These are phyloP conservation scores for Rhodotorula sp. DNA, from an alignment of 1,284 basidiomycete species.

Conservation along the genomic window DNA sequence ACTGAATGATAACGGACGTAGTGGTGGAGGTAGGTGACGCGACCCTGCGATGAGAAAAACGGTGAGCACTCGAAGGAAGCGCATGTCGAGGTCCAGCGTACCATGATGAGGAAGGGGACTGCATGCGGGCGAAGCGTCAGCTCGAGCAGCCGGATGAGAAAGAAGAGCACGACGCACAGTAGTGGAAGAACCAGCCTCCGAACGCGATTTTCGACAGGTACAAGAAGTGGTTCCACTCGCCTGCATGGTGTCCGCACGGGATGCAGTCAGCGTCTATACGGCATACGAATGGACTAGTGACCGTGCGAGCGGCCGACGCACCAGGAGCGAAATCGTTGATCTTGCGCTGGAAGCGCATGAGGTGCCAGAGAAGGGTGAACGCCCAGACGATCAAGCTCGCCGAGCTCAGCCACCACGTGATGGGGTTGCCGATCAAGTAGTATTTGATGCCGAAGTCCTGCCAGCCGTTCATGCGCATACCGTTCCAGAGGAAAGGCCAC, in stretches of 20 bases:
- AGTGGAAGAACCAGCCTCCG: conserved; percentile 91
- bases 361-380: conserved; percentile 63
- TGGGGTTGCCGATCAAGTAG: conserved; percentile 86
- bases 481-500: conserved; percentile 88
- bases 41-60: conserved; percentile 77
- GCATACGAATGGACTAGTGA: no score
- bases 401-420: conserved; percentile 86
- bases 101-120: conserved; percentile 18
- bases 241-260: conserved; percentile 46
- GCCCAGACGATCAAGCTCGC: conserved; percentile 64
- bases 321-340: conserved; percentile 86
- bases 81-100: neutral
- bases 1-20: conserved; percentile 58
- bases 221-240: conserved; percentile 90
- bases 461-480: conserved; percentile 97
- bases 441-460: conserved; percentile 83
- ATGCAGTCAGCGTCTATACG: neutral
- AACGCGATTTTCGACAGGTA: conserved; percentile 89
- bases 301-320: conserved; percentile 51
- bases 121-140: neutral
- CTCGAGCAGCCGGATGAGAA: no score
- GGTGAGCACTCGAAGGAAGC: neutral
- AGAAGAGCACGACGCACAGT: conserved; percentile 56
- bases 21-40: conserved; percentile 83
- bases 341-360: conserved; percentile 80